Evolutionary conservation across 495 filamentous ascomycete genomes (phyloP).

Genomic region (Hypoxylon rickii): DNA sequence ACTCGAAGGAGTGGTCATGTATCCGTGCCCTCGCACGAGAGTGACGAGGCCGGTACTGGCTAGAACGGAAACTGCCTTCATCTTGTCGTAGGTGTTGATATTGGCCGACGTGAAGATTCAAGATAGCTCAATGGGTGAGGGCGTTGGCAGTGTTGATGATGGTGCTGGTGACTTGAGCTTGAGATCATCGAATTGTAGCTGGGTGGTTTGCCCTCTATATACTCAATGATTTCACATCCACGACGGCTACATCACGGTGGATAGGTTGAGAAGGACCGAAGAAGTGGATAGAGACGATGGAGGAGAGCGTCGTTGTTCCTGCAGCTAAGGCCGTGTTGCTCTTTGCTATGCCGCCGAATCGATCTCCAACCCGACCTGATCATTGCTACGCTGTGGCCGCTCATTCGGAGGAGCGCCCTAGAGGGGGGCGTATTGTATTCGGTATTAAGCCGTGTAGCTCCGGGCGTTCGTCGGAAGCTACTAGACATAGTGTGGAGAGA

Average conservation of each 20-base stretch:
- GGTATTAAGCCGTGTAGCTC: slow-evolving; percentile 22
- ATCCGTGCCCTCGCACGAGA: slow-evolving; percentile 49
- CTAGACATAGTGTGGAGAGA: slow-evolving; percentile 1
- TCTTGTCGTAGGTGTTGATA: slow-evolving; percentile 5
- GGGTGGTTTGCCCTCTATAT: slow-evolving; percentile 13
- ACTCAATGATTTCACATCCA: slow-evolving; percentile 1
- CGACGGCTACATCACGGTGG: slow-evolving; percentile 13
- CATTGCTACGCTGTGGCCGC: slow-evolving; percentile 11
- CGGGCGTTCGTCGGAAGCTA: slow-evolving; percentile 32
- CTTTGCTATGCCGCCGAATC: slow-evolving; percentile 25
- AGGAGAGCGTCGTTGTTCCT: slow-evolving; percentile 1
- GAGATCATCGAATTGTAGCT: slow-evolving; percentile 1
- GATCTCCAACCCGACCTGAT: slow-evolving; percentile 5
- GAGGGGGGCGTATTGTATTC: slow-evolving; percentile 3
- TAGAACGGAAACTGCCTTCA: slow-evolving; percentile 25
- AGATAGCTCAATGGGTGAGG: neutral
- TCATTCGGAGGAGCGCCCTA: slow-evolving; percentile 6
- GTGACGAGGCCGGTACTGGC: slow-evolving; percentile 22
- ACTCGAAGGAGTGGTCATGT: slow-evolving; percentile 52
- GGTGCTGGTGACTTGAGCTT: neutral
- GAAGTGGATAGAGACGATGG: slow-evolving; percentile 3
- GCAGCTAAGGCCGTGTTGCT: slow-evolving; percentile 3
- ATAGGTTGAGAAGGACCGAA: slow-evolving; percentile 30
- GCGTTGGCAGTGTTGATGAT: slow-evolving; percentile 2
- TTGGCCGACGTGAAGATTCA: neutral